phyloP scores from a whole-genome alignment of 2,329 filamentous ascomycete species.

The Escovopsis weberi region DNA sequence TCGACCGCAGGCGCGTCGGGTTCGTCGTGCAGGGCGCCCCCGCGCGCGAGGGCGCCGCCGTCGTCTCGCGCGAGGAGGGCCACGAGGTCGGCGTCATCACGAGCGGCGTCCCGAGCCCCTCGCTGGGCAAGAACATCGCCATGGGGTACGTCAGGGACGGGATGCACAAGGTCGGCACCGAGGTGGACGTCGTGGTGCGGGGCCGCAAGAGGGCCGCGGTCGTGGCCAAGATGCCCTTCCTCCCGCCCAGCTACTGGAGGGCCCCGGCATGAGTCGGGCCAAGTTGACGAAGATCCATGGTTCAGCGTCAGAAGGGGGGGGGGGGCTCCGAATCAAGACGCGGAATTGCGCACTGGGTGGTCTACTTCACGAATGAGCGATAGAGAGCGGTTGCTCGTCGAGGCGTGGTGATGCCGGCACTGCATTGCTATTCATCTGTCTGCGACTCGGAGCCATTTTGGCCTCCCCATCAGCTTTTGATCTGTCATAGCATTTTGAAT shows the following conservation, averaged over 20 bases:
- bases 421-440: too few relatives aligned
- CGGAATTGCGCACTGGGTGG: too few relatives aligned
- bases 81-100: constrained; percentile 67
- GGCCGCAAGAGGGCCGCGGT: constrained; percentile 61
- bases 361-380: too few relatives aligned
- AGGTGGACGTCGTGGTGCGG: constrained; percentile 62
- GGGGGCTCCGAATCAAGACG: background rate
- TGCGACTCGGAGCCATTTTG: too few relatives aligned
- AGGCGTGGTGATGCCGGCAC: too few relatives aligned
- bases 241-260: constrained; percentile 58
- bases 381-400: too few relatives aligned
- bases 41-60: constrained; percentile 74
- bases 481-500: too few relatives aligned
- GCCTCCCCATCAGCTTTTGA: too few relatives aligned
- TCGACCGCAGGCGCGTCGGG: constrained; percentile 61
- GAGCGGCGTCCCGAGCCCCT: constrained; percentile 80
- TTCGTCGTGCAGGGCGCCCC: constrained; percentile 74
- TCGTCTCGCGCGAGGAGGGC: constrained; percentile 39
- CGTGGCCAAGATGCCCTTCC: constrained; percentile 82
- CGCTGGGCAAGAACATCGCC: constrained; percentile 77
- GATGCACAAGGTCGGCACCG: constrained; percentile 69
- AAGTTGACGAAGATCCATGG: background rate
- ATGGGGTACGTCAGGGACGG: constrained; percentile 86
- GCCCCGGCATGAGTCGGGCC: background rate
- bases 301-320: background rate